Evolutionary conservation across 2,329 filamentous ascomycete genomes (phyloP).

Genomic region (Claviceps maximensis): DNA sequence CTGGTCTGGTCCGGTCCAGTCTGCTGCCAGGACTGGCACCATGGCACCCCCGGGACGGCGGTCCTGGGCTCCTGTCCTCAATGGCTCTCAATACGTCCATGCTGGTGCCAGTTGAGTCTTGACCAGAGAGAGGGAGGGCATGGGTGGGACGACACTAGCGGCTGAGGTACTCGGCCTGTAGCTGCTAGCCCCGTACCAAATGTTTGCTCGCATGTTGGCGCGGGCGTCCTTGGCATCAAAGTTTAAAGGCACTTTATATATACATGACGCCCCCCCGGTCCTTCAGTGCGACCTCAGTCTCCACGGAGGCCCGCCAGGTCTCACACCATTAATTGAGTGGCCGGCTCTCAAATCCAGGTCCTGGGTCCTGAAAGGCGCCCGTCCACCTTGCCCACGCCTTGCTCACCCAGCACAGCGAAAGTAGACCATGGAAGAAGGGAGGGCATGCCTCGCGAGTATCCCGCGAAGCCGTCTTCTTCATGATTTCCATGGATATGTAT

Average conservation of each 20-base stretch:
- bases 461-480: not conserved
- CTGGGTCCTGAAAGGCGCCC: constrained; percentile 14
- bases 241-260: constrained; percentile 17
- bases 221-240: not conserved
- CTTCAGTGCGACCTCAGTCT: constrained; percentile 20
- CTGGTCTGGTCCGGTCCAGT: no score
- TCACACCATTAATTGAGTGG: constrained; percentile 25
- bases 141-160: constrained; percentile 24
- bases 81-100: constrained; percentile 19
- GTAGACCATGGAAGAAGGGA: not conserved
- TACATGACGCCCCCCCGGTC: constrained; percentile 20
- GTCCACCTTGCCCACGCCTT: constrained; percentile 4
- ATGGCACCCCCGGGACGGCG: constrained; percentile 23
- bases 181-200: constrained; percentile 11
- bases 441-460: not conserved
- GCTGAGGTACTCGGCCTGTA: constrained; percentile 14
- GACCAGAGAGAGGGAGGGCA: constrained; percentile 10
- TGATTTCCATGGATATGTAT: no score
- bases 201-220: constrained; percentile 2
- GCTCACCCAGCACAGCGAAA: not conserved
- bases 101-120: constrained; percentile 13
- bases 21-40: not conserved
- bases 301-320: constrained; percentile 25
- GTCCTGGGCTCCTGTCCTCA: constrained; percentile 17
- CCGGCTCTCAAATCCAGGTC: constrained; percentile 24